A percentile compares a stretch with the other conserved stretches of the same genome.
Evolutionary conservation across 1,284 basidiomycete genomes (phyloP).

Genomic region (Leccinum pachyderme): DNA sequence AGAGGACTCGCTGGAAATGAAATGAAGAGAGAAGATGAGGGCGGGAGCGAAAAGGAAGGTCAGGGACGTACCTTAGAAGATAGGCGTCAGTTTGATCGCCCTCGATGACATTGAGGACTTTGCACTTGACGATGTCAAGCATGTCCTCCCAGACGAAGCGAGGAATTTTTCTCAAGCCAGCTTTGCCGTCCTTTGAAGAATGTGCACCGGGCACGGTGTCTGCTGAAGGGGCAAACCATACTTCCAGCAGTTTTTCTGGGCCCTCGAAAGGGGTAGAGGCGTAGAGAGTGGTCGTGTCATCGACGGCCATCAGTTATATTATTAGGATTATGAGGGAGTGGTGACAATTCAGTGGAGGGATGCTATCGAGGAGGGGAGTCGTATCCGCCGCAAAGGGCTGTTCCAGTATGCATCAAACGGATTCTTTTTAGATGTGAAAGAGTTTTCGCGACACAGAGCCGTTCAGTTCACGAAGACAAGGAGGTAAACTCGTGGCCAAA

Average conservation of each 20-base stretch:
- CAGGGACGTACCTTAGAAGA: conserved; percentile 76
- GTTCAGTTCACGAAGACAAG: conserved; percentile 21
- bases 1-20: conserved; percentile 83
- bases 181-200: conserved; percentile 40
- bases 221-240: conserved; percentile 91
- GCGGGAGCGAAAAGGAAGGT: background rate
- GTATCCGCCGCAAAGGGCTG: conserved; percentile 39
- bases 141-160: conserved; percentile 91
- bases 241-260: conserved; percentile 96
- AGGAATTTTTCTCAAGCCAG: conserved; percentile 78
- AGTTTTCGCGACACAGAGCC: conserved; percentile 21
- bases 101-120: conserved; percentile 88
- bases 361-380: conserved; percentile 56
- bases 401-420: conserved; percentile 60
- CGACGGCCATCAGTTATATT: conserved; percentile 33
- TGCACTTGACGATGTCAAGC: conserved; percentile 97
- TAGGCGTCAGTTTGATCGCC: conserved; percentile 93
- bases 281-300: conserved; percentile 33
- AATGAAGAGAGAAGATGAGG: conserved; percentile 13
- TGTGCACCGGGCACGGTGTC: conserved; percentile 52
- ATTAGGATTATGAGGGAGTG: background rate
- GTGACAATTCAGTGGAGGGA: conserved; percentile 23
- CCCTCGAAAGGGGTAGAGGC: conserved; percentile 71
- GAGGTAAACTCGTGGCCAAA: background rate
- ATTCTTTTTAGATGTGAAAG: conserved; percentile 12